These are phyloP conservation scores for Hericium rajendrae DNA, from an alignment of 768 basidiomycete species.

Conservation along the genomic window DNA sequence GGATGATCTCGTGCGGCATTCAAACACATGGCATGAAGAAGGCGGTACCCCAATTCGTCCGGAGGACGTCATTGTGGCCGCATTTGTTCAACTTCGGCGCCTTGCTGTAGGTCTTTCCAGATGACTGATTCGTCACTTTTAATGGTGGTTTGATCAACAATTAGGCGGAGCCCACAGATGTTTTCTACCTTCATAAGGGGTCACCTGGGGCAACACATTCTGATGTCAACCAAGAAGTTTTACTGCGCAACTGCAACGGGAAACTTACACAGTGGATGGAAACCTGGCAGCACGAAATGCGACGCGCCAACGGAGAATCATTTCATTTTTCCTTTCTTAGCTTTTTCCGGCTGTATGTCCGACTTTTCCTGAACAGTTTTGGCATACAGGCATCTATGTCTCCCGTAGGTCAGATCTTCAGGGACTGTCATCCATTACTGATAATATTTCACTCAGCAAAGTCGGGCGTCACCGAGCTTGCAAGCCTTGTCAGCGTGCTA, in stretches of 20 bases:
- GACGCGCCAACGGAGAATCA: conserved; percentile 56
- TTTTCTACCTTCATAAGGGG: conserved; percentile 49
- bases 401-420: conserved; percentile 31
- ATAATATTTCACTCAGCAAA: conserved; percentile 30
- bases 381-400: conserved; percentile 59
- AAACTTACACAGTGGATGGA: conserved; percentile 67
- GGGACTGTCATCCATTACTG: conserved; percentile 1
- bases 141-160: neutral
- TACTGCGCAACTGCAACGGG: conserved; percentile 61
- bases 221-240: conserved; percentile 66
- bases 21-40: conserved; percentile 61
- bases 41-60: conserved; percentile 45
- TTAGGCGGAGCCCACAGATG: conserved; percentile 73
- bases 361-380: conserved; percentile 78
- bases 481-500: conserved; percentile 66
- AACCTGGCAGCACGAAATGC: conserved; percentile 67
- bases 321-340: conserved; percentile 71
- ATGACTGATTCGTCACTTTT: neutral
- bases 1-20: conserved; percentile 67
- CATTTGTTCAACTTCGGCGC: conserved; percentile 67
- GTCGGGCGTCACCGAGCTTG: conserved; percentile 48
- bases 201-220: conserved; percentile 33
- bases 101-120: conserved; percentile 50
- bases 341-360: conserved; percentile 69
- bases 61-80: conserved; percentile 73